Base-by-base conservation (phyloP, 305 asterid species). In the Fraxinus nigra region DNA sequence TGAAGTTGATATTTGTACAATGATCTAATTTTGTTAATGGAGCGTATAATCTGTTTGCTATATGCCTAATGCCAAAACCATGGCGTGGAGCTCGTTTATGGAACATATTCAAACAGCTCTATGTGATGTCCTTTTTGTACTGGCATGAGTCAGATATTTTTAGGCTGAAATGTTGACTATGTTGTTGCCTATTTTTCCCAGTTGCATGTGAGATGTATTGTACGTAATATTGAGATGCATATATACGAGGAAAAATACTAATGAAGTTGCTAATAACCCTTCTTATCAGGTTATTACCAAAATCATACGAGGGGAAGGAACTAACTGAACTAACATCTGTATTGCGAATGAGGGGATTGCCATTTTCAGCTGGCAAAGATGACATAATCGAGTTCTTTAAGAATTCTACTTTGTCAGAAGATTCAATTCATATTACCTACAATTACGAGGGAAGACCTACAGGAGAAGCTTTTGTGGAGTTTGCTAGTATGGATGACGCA, bases 401-500 rank as follows among this genome's bases (percentile, higher is more conserved):
- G 83, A 89, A 91, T 78, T 92, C 90, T 77, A 74, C 67, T 26
- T 75, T 93, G 85, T 85, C 96, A 0, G 97, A 93, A 80, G 92
- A 93, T 76, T 89, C 95, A 0, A 85, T 95, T 73, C 92, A 91
- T 82, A 86, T 95, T 73, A 84, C 89, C 61, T 85, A 82, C 38
- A 93, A 87, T 81, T 85, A 79, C 5, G 99, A 93, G 76, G 97
- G 93, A 76, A 86, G 93, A 85, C 92, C 98, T 61, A 95, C 93
- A 0, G 98, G 98, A 83, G 99, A 93, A 90, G 98, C 99, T 16
- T 93, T 95, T 14, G 98, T 95, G 85, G 98, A 93, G 89, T 95
- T 95, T 75, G 82, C 87, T 37, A 83, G 78, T 77, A 88, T 83
- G n/a, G 97, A 93, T 32, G 99, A 95, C 70, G 97, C 97, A 75